Conservation (phyloP, 169 alveolate species). For the Plasmodium blacklocki region DNA sequence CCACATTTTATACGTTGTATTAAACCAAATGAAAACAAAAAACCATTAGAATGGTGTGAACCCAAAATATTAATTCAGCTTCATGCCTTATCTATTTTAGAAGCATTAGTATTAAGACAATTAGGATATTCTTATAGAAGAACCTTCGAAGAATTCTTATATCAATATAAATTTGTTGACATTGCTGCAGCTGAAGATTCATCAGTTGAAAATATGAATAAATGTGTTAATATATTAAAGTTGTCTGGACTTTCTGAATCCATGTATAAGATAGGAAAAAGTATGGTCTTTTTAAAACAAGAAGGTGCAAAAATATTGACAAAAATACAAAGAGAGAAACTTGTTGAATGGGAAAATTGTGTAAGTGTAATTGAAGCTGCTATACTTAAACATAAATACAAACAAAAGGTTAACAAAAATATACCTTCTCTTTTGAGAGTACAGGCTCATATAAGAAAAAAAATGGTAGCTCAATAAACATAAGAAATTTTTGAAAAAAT, state of each 20-base stretch:
- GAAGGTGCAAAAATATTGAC: conserved; percentile 90
- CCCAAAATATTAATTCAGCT: conserved; percentile 91
- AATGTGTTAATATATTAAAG: conserved; percentile 81
- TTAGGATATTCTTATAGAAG: conserved; percentile 93
- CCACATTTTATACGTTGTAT: conserved; percentile 93
- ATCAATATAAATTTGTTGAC: conserved; percentile 90
- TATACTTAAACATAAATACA: conserved; percentile 78
- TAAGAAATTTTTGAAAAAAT: too few relatives aligned
- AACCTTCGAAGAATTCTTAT: conserved; percentile 88
- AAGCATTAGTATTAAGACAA: conserved; percentile 92
- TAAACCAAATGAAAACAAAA: conserved; percentile 92
- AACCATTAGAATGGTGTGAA: conserved; percentile 91
- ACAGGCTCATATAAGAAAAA: conserved; percentile 91
- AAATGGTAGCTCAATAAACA: conserved; percentile 8
- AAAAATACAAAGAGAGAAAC: conserved; percentile 89
- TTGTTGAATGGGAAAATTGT: conserved; percentile 91
- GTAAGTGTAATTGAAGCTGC: conserved; percentile 90
- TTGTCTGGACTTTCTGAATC: conserved; percentile 78
- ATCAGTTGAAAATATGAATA: conserved; percentile 81
- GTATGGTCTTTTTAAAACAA: conserved; percentile 92
- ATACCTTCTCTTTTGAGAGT: conserved; percentile 87
- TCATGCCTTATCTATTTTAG: conserved; percentile 93
- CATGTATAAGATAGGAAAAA: conserved; percentile 89
- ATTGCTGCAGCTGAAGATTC: conserved; percentile 84
- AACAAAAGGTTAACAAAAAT: conserved; percentile 75